Percentiles rank a stretch among this genome's conserved stretches.
These are phyloP conservation scores for Nakazawaea molendinolei DNA, from an alignment of 805 yeast genomes.

Conservation along the genomic window DNA sequence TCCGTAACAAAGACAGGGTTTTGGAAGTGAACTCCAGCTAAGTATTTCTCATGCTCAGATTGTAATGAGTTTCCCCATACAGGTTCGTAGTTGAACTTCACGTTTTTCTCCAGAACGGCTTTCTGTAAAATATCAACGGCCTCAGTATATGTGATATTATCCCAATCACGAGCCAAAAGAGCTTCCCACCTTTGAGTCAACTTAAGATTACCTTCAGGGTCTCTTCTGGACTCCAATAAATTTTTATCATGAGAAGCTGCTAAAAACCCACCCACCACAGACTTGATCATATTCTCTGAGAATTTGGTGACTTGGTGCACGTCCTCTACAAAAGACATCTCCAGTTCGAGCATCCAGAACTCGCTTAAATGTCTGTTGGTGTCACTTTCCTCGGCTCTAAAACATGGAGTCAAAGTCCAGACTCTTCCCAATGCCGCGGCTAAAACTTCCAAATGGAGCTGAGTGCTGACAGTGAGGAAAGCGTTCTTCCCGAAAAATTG, in stretches of 20 bases:
- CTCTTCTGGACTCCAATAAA: conserved; percentile 28
- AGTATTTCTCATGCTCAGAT: conserved; percentile 88
- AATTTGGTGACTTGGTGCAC: conserved; percentile 57
- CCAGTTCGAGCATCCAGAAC: conserved; percentile 98
- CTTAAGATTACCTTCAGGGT: conserved; percentile 28
- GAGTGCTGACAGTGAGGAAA: conserved; percentile 84
- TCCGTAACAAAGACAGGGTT: conserved; percentile 86
- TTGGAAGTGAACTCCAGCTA: conserved; percentile 61
- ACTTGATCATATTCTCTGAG: conserved; percentile 64
- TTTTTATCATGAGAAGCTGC: conserved; percentile 26
- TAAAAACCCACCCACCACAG: conserved; percentile 30
- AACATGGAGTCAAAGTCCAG: conserved; percentile 88
- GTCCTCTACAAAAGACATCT: conserved; percentile 57
- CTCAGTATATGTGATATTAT: conserved; percentile 63
- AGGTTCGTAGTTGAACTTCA: conserved; percentile 36
- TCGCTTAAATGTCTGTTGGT: conserved; percentile 90
- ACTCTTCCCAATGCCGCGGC: conserved; percentile 71
- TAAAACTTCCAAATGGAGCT: conserved; percentile 79
- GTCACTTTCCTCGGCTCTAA: conserved; percentile 88
- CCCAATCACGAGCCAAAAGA: conserved; percentile 51
- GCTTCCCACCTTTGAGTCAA: conserved; percentile 53
- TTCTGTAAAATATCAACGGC: conserved; percentile 53
- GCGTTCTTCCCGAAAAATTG: conserved; percentile 62
- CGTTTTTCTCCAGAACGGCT: conserved; percentile 24
- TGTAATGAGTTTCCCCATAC: conserved; percentile 68